Evolutionary conservation across 1,284 basidiomycete genomes (phyloP), one percentile per base, ranked within the genome.

Genomic region (Tylopilus sp.): DNA sequence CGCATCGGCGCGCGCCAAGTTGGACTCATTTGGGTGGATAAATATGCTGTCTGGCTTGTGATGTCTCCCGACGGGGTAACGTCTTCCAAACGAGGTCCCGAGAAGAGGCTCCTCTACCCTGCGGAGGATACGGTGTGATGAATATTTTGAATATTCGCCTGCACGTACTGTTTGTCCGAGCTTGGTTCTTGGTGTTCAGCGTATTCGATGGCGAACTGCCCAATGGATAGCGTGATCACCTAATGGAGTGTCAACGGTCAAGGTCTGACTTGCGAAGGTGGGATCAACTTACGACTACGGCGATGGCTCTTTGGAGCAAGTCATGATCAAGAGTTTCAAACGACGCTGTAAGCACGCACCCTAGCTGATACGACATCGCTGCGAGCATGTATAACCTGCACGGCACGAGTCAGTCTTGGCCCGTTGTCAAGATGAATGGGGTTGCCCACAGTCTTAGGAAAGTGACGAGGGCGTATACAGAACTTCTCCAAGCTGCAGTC

Each of bases 341-440:
- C 8, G 26, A 44, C 2, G 15, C 12, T 8, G 29, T 21, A 29
- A 38, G 31, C 23, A 63, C 84, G 67, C 59, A 86, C 83, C 81
- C 77, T 23, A 79, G 51, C 49, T 84, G 78, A 55, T 83, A 79
- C 19, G 81, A 77, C 84, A 86, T 86, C 13, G 79, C 75, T 49
- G 82, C 69, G 15, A 88, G 74, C 84, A 88, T 86, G 60, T 87
- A 87, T 50, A 77, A 65, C 52, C 84, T 85, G 46, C 31, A 35
- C 30, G 21, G 5, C 49, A 12, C 35, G 41, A 29, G 41, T 52
- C 40, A n/a, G 40, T 15, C 18, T 4, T 19, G 29, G 16, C 16
- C 29, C 5, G 21, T 9, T 23, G 34, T n/a, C n/a, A 18, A 23
- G 21, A 6, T 8, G 16, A 4, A 18, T 2, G 33, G 12, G 6